Evolutionary conservation across 2,329 filamentous ascomycete species (phyloP).

Genomic region (Sclerotinia spermophila): DNA sequence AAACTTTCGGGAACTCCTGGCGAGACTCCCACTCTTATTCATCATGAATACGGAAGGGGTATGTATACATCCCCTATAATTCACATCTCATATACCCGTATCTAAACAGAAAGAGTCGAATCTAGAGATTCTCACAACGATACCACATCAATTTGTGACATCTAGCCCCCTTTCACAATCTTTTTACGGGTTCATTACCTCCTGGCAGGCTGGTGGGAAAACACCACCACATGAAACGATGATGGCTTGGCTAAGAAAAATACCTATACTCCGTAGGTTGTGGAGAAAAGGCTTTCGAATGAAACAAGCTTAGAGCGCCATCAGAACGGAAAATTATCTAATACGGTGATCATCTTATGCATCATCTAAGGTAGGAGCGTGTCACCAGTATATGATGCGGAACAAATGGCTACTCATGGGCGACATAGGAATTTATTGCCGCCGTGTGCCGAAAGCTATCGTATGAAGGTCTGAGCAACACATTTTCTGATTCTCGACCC

Average conservation of each 20-base stretch:
- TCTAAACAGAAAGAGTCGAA: background rate
- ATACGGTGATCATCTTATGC: background rate
- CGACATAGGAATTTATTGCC: background rate
- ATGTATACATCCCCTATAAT: background rate
- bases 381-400: background rate
- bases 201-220: background rate
- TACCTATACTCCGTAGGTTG: slow-evolving; percentile 6
- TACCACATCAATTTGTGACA: background rate
- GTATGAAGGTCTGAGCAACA: background rate
- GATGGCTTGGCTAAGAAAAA: background rate
- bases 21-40: background rate
- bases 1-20: background rate
- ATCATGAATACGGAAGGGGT: background rate
- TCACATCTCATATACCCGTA: background rate
- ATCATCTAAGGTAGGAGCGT: background rate
- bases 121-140: background rate
- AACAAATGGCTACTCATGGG: background rate
- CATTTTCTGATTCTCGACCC: background rate
- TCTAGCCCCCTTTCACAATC: background rate
- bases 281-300: background rate
- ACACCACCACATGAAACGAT: slow-evolving; percentile 11
- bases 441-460: background rate
- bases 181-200: background rate
- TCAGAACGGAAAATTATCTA: background rate
- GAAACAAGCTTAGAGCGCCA: slow-evolving; percentile 12